Percentiles rank a stretch among this genome's conserved stretches.
Conservation (phyloP, 495 filamentous ascomycete genomes). For the Pyrenula massariospora region DNA sequence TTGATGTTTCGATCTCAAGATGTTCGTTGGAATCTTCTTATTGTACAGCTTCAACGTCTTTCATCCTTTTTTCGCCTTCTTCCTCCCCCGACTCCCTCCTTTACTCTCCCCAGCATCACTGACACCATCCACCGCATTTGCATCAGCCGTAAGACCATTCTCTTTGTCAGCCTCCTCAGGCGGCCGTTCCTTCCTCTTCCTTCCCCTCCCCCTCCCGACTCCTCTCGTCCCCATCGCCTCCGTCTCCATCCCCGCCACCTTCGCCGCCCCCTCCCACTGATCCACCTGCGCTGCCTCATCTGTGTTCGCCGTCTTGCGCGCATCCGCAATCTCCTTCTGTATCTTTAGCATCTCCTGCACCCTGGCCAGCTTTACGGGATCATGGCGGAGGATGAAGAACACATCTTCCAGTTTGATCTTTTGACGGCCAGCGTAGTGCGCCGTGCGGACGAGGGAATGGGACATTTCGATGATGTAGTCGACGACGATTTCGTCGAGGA, state of each 20-base stretch:
- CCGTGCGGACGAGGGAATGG: slow-evolving; percentile 74
- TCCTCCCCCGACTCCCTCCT: not conserved
- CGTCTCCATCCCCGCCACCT: slow-evolving; percentile 5
- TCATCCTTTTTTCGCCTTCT: not conserved
- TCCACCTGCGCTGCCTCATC: slow-evolving; percentile 29
- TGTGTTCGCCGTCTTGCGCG: slow-evolving; percentile 49
- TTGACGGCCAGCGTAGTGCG: slow-evolving; percentile 69
- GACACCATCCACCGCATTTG: no score
- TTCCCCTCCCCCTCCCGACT: slow-evolving; percentile 2
- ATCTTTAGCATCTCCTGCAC: slow-evolving; percentile 77
- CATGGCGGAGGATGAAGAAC: slow-evolving; percentile 78
- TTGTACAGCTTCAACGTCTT: no score
- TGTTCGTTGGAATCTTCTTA: no score
- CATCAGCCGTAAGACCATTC: no score
- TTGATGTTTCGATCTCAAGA: no score
- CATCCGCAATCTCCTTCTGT: slow-evolving; percentile 66
- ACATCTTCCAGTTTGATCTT: slow-evolving; percentile 99
- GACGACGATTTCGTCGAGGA: slow-evolving; percentile 88
- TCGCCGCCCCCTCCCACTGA: not conserved
- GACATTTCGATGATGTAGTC: slow-evolving; percentile 83
- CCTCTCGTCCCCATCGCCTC: not conserved
- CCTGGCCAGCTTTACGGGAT: slow-evolving; percentile 75
- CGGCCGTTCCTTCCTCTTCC: slow-evolving; percentile 7
- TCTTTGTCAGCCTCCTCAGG: not conserved
- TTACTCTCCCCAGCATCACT: not conserved